Conservation (phyloP, 169 alveolate species). For the Cryptosporidium sp. region DNA sequence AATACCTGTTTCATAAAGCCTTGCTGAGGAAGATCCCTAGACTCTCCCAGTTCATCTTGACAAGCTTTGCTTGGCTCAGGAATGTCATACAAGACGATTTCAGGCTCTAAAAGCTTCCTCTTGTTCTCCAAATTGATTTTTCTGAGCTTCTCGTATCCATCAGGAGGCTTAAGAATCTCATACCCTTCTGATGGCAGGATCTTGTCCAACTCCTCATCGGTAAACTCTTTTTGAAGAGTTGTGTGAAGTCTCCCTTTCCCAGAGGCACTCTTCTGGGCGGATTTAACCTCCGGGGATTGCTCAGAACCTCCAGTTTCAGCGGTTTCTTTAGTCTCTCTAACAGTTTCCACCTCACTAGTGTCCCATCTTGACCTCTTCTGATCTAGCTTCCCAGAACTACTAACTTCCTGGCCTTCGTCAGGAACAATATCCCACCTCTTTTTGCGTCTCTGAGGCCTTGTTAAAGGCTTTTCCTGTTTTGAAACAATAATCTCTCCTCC, state of each 20-base stretch:
- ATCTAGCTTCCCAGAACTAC: background rate
- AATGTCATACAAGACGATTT: slow-evolving; percentile 83
- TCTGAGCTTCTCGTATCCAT: slow-evolving; percentile 85
- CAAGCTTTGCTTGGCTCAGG: slow-evolving; percentile 81
- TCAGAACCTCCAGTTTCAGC: background rate
- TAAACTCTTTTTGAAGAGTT: slow-evolving; percentile 80
- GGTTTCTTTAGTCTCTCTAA: background rate
- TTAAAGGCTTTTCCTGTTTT: background rate
- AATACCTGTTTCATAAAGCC: slow-evolving; percentile 76
- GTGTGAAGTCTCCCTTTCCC: background rate
- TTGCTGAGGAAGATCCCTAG: slow-evolving; percentile 15
- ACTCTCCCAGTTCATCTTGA: slow-evolving; percentile 55
- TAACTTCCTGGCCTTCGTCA: background rate
- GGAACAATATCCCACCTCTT: slow-evolving; percentile 67
- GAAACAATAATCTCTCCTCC: background rate
- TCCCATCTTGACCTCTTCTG: slow-evolving; percentile 60
- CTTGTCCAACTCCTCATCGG: slow-evolving; percentile 97
- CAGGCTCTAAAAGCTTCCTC: slow-evolving; percentile 77
- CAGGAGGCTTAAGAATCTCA: slow-evolving; percentile 91
- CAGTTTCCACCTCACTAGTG: background rate
- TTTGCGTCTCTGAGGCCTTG: slow-evolving; percentile 8
- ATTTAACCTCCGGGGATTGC: background rate
- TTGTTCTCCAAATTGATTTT: slow-evolving; percentile 76
- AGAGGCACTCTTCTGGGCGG: background rate
- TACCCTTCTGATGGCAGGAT: slow-evolving; percentile 93